Base-by-base conservation (phyloP, 306 rosid genomes). In the Oemleria cerasiformis region DNA sequence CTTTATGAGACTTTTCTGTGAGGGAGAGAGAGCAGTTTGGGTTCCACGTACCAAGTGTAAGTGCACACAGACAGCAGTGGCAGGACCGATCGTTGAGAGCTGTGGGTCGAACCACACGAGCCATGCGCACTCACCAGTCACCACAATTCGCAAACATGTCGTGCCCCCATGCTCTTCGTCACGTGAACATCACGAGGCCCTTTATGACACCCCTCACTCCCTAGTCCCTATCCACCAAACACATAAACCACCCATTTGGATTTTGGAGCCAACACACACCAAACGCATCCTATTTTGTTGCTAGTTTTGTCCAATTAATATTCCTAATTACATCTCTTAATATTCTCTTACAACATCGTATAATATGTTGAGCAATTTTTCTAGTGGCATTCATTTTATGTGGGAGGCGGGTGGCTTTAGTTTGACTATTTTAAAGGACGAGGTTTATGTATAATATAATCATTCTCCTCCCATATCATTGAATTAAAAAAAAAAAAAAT, bases 191-290 rank as follows among this genome's bases (percentile, higher is more conserved):
- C 81, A 71, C 73, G 38, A 56, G 60, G 16, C 17, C 42, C 17
- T 45, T 45, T 11, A 12, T 56, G 17, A 30, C 19, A 51, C 56
- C 23, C 30, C 30, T 25, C 30, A 25, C 30, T 25, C 30, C 30
- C 30, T 2, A 2, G 2, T 25, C 30, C 30, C 1, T 2, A 25
- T 25, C 30, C 30, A 25, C 30, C 20, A 17, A 50, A 20, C 56
- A 50, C 16, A 17, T 20, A 50, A 17, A 16, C 56, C 21, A 50
- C 56, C 30, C 30, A 25, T 25, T 6, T 61, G 66, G 67, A 48
- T 36, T 36, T 60, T 78, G 77, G 73, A 72, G 59, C 55, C 67
- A 73, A 78, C 92, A 87, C 56, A 69, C 60, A 78, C 87, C 84
- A 72, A 85, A 66, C 76, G 82, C 74, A 70, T 70, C 75, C 62